Evolutionary conservation across 805 yeast genomes (phyloP).

Genomic region (Maudiozyma saulgeensis): DNA sequence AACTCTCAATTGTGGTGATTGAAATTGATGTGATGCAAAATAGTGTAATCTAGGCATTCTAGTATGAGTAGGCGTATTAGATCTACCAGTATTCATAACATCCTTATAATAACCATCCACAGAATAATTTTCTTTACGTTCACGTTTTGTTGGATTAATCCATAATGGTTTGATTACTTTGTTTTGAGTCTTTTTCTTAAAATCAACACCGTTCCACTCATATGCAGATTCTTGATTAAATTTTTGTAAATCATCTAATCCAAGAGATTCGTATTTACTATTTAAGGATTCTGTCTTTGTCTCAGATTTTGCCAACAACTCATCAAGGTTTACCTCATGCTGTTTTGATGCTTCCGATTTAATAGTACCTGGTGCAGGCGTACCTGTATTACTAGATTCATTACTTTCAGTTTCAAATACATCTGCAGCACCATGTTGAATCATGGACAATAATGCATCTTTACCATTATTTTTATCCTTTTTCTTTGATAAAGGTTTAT

Average conservation of each 20-base stretch:
- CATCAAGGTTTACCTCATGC: conserved; percentile 48
- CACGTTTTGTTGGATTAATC: conserved; percentile 82
- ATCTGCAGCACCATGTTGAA: conserved; percentile 72
- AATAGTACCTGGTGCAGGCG: conserved; percentile 23
- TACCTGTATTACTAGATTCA: conserved; percentile 12
- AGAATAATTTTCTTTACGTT: conserved; percentile 74
- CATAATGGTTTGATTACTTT: conserved; percentile 46
- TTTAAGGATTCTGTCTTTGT: conserved; percentile 52
- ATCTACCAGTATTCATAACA: conserved; percentile 62
- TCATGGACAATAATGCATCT: conserved; percentile 71
- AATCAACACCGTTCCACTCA: conserved; percentile 83
- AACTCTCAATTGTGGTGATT: conserved; percentile 64
- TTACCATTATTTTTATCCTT: conserved; percentile 36
- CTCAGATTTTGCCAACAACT: conserved; percentile 51
- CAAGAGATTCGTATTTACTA: conserved; percentile 54
- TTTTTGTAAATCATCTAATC: conserved; percentile 69
- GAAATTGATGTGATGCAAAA: conserved; percentile 85
- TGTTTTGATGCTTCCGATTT: conserved; percentile 5
- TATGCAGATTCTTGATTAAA: conserved; percentile 67
- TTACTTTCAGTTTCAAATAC: conserved; percentile 31
- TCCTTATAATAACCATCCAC: conserved; percentile 82
- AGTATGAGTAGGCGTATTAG: conserved; percentile 47
- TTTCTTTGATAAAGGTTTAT: conserved; percentile 32
- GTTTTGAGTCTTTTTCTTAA: conserved; percentile 51
- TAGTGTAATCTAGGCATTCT: conserved; percentile 77